Percentiles rank a stretch among this genome's conserved stretches.
These are phyloP conservation scores for Ligustrum vulgare DNA, from an alignment of 257 asterid genomes.

Conservation along the genomic window DNA sequence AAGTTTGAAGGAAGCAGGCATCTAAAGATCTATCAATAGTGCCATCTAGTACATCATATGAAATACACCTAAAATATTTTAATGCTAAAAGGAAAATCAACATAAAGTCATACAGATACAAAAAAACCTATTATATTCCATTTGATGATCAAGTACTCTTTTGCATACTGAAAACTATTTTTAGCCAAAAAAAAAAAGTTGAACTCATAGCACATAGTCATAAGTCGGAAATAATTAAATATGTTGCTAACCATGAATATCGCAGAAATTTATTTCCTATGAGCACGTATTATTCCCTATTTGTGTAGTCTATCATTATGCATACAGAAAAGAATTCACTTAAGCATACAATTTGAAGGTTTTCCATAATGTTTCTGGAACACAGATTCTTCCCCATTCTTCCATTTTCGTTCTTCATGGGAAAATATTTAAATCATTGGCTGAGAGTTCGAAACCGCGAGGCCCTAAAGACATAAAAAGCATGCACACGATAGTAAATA, in stretches of 20 bases:
- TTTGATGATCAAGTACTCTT: not conserved
- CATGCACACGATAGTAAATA: not conserved
- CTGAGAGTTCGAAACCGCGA: not conserved
- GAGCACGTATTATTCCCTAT: not conserved
- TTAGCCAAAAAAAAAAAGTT: not conserved
- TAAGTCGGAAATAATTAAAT: too few species aligned
- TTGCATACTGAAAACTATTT: not conserved
- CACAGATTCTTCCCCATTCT: not conserved
- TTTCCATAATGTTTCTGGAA: not conserved
- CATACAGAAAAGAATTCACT: not conserved
- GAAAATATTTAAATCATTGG: not conserved
- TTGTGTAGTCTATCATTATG: not conserved
- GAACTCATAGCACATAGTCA: not conserved
- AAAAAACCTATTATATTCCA: not conserved
- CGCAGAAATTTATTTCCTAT: not conserved
- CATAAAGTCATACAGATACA: not conserved
- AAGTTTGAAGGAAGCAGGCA: not conserved
- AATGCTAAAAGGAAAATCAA: not conserved
- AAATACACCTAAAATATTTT: too few species aligned
- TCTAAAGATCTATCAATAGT: too few species aligned
- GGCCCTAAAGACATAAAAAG: not conserved
- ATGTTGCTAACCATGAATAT: not conserved
- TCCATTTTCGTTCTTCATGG: not conserved
- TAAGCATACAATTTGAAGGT: not conserved
- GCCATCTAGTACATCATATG: too few species aligned